Conservation (phyloP, 108 stramenopile genomes). For the Cylindrotheca closterium region DNA sequence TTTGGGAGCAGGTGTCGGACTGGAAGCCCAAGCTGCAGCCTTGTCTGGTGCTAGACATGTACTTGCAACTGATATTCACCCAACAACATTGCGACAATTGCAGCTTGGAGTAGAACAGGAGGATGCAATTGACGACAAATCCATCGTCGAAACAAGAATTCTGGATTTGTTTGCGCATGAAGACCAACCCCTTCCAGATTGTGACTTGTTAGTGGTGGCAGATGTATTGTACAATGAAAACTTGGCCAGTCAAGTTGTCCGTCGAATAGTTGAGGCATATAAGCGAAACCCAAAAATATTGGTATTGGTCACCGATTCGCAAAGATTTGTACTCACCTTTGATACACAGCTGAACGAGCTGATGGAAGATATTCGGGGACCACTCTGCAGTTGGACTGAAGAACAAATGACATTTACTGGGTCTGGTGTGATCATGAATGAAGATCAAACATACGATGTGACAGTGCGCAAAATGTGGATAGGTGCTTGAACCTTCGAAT, state of each 20-base stretch:
- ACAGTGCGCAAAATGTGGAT: constrained; percentile 61
- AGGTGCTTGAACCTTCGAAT: no score
- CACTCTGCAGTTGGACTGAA: background rate
- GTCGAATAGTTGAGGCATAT: constrained; percentile 51
- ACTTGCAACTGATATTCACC: constrained; percentile 77
- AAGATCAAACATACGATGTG: constrained; percentile 77
- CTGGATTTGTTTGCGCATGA: constrained; percentile 25
- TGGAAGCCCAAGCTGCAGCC: constrained; percentile 72
- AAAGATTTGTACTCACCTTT: constrained; percentile 71
- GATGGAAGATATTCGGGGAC: constrained; percentile 21
- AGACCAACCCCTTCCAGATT: constrained; percentile 17
- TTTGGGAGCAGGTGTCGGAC: constrained; percentile 76
- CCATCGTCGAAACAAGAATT: constrained; percentile 19
- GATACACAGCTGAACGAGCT: constrained; percentile 27
- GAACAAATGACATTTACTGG: constrained; percentile 38
- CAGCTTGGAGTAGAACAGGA: constrained; percentile 46
- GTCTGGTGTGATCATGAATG: constrained; percentile 73
- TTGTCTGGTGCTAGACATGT: constrained; percentile 65
- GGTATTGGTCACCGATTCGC: constrained; percentile 74
- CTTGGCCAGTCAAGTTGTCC: constrained; percentile 59
- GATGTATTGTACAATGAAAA: constrained; percentile 76
- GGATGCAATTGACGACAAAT: constrained; percentile 13
- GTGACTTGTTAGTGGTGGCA: constrained; percentile 66
- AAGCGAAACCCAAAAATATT: constrained; percentile 14
- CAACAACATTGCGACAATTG: constrained; percentile 58